Conservation (phyloP, 2,329 filamentous ascomycete species). For the Tetracladium maxilliforme region DNA sequence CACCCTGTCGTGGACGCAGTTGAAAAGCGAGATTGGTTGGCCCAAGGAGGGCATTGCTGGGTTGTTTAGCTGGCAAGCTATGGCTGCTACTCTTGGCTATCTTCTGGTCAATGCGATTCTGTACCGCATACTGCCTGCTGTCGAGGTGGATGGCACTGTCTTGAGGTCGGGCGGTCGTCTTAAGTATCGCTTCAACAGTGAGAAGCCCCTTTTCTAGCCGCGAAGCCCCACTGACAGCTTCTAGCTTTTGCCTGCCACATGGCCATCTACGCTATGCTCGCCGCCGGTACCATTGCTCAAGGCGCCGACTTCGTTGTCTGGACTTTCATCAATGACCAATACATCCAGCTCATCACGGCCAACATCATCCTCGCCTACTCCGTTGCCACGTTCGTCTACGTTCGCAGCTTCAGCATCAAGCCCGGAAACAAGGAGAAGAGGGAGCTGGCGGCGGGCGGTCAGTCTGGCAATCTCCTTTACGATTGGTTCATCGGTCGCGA, state of each 20-base stretch:
- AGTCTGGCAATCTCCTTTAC: constrained; percentile 74
- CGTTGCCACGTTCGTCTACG: constrained; percentile 67
- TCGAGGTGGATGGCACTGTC: constrained; percentile 53
- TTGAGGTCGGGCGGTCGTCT: constrained; percentile 58
- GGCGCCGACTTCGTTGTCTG: constrained; percentile 77
- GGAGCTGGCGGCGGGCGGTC: constrained; percentile 69
- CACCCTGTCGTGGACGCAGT: constrained; percentile 51
- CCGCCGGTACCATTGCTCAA: constrained; percentile 59
- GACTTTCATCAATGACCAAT: constrained; percentile 89
- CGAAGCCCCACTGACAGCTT: constrained; percentile 7
- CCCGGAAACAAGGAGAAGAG: constrained; percentile 57
- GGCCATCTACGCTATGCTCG: constrained; percentile 54
- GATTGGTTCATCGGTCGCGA: constrained; percentile 97
- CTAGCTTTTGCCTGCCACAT: constrained; percentile 64
- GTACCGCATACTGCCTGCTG: constrained; percentile 63
- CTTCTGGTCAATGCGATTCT: constrained; percentile 63
- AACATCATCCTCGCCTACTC: constrained; percentile 64
- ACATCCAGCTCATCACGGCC: constrained; percentile 68
- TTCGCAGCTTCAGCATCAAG: constrained; percentile 69
- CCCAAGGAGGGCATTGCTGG: constrained; percentile 54
- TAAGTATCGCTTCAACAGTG: constrained; percentile 72
- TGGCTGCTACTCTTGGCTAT: constrained; percentile 60
- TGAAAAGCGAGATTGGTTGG: constrained; percentile 77
- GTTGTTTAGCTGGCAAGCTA: constrained; percentile 54
- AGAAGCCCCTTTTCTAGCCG: constrained; percentile 6